phyloP scores from a whole-genome alignment of 805 yeast species.

The Hanseniaspora valbyensis region DNA sequence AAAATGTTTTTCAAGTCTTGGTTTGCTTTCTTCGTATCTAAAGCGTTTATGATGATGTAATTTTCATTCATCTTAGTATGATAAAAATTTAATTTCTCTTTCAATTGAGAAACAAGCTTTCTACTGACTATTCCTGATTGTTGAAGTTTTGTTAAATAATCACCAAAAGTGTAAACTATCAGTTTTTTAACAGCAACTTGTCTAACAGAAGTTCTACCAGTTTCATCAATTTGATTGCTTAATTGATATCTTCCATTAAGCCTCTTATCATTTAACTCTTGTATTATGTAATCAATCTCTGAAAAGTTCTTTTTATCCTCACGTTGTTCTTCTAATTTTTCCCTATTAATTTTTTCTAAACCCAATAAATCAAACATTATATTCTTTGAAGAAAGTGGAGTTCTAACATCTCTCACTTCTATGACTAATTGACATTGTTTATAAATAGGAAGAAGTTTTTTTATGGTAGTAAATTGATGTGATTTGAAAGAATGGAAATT shows the following conservation, averaged over 20 bases:
- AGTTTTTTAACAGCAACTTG: slow-evolving; percentile 4
- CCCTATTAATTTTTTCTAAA: not conserved
- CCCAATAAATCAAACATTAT: slow-evolving; percentile 47
- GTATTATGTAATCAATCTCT: slow-evolving; percentile 49
- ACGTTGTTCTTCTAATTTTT: slow-evolving; percentile 31
- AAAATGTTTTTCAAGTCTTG: slow-evolving; percentile 40
- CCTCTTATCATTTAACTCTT: slow-evolving; percentile 52
- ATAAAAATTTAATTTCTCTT: slow-evolving; percentile 19
- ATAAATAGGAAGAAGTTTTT: slow-evolving; percentile 51
- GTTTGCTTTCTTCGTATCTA: slow-evolving; percentile 38
- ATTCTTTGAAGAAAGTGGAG: slow-evolving; percentile 77
- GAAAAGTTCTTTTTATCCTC: slow-evolving; percentile 30
- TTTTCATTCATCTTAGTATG: slow-evolving; percentile 25
- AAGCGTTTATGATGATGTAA: slow-evolving; percentile 49
- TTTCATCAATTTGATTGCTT: not conserved
- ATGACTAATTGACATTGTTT: slow-evolving; percentile 73
- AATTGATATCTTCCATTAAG: slow-evolving; percentile 16
- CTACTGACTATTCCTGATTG: not conserved
- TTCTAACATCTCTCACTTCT: slow-evolving; percentile 81
- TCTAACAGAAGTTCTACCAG: not conserved
- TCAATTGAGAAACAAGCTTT: slow-evolving; percentile 1
- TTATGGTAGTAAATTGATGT: slow-evolving; percentile 73
- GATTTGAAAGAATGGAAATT: slow-evolving; percentile 75
- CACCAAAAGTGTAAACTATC: slow-evolving; percentile 14
- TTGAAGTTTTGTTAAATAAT: not conserved